Conservation (phyloP, 176 grass and related monocot genomes). For the Rhipidocladum racemiflorum region DNA sequence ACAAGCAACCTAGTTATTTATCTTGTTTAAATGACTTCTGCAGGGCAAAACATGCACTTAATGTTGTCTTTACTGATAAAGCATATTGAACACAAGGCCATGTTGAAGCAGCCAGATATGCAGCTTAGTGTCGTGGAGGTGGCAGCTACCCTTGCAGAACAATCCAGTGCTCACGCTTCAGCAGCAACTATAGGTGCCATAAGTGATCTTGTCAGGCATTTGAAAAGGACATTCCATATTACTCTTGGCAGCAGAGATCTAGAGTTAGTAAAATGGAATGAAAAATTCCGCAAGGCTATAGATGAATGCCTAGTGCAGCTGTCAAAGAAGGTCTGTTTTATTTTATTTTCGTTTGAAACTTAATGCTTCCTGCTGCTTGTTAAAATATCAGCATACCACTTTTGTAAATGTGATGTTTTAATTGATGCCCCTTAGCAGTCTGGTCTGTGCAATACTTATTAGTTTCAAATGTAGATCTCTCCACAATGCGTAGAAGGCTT, state of each 20-base stretch:
- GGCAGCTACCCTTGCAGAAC: conserved; percentile 70
- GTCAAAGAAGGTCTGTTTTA: conserved; percentile 78
- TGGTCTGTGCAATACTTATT: conserved; percentile 11
- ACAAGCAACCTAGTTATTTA: conserved; percentile 21
- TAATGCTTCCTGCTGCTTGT: conserved; percentile 19
- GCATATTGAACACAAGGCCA: conserved; percentile 91
- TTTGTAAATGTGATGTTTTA: conserved; percentile 21
- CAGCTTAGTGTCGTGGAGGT: conserved; percentile 89
- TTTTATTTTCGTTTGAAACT: too few relatives aligned
- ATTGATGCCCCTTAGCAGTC: conserved; percentile 7
- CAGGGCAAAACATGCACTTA: conserved; percentile 85
- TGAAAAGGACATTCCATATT: conserved; percentile 88
- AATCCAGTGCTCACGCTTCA: conserved; percentile 73
- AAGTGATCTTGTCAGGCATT: conserved; percentile 96
- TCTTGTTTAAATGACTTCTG: conserved; percentile 41
- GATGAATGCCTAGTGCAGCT: conserved; percentile 89
- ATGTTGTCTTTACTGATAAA: conserved; percentile 87
- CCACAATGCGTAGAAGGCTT: conserved; percentile 11
- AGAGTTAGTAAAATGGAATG: conserved; percentile 74
- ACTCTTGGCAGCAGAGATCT: conserved; percentile 63
- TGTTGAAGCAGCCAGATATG: conserved; percentile 86
- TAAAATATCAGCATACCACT: conserved; percentile 2
- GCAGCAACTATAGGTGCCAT: conserved; percentile 84
- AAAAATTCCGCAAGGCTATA: conserved; percentile 64
- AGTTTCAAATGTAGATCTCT: conserved; percentile 9